Percentiles rank a stretch among this genome's conserved stretches.
Evolutionary conservation across 1,139 yeast species (phyloP).

Genomic region (Arxiozyma bovina): DNA sequence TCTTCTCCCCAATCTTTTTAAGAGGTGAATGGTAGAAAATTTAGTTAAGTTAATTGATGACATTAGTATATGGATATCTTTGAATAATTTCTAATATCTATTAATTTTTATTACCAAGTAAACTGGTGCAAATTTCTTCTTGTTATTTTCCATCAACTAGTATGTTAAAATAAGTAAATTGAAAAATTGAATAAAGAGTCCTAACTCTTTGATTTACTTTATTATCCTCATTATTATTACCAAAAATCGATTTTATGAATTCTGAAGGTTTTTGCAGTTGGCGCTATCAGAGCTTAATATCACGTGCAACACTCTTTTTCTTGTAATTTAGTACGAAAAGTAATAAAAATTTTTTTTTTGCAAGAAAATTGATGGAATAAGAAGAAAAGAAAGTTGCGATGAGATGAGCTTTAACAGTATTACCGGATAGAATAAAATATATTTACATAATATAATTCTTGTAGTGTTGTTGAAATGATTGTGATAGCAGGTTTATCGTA

Average conservation of each 20-base stretch:
- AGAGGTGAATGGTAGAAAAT: background rate
- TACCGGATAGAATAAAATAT: too few relatives aligned
- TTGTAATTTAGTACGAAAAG: background rate
- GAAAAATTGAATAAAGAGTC: background rate
- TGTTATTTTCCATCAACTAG: background rate
- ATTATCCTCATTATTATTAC: too few relatives aligned
- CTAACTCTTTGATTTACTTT: too few relatives aligned
- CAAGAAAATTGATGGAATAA: background rate
- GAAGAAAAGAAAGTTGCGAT: constrained; percentile 8
- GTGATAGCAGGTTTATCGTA: background rate
- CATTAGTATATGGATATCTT: constrained; percentile 28
- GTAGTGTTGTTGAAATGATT: background rate
- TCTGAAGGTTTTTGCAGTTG: background rate
- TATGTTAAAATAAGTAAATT: background rate
- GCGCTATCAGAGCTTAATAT: background rate
- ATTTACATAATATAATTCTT: background rate
- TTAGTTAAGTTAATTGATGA: background rate
- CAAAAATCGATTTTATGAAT: background rate
- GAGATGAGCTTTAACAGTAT: constrained; percentile 18
- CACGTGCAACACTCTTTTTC: background rate
- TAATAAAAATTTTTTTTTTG: constrained; percentile 2
- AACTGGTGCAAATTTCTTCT: background rate
- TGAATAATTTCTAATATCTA: background rate
- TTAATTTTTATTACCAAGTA: too few relatives aligned
- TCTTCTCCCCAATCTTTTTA: background rate